A percentile compares a stretch with the other conserved stretches of the same genome.
phyloP scores from a whole-genome alignment of 2,329 filamentous ascomycete genomes.

The Aspergillus aculeatinus region DNA sequence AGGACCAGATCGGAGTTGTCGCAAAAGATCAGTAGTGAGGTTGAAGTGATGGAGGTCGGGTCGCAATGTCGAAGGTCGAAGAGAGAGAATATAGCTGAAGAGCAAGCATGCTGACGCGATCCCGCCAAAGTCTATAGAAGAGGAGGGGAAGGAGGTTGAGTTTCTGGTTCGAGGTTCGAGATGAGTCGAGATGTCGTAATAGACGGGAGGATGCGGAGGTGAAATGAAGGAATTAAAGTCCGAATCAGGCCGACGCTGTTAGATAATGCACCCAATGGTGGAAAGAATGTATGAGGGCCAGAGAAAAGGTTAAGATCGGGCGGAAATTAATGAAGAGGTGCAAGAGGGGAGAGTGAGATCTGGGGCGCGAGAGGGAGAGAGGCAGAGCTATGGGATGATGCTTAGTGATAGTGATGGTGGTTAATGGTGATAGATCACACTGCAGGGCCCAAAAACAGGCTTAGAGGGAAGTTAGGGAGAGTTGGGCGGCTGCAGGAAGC shows the following conservation, averaged over 20 bases:
- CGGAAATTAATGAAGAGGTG: conserved; percentile 1
- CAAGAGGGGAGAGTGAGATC: conserved; percentile 3
- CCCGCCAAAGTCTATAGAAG: conserved; percentile 12
- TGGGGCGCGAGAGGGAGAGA: background rate
- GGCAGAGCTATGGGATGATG: conserved; percentile 1
- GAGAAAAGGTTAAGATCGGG: conserved; percentile 1
- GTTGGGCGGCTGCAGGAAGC: conserved; percentile 9
- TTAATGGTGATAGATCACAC: conserved; percentile 8
- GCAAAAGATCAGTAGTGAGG: conserved; percentile 18
- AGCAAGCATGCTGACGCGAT: conserved; percentile 39
- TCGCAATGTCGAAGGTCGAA: conserved; percentile 24
- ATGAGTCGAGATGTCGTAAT: conserved; percentile 4
- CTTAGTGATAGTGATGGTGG: background rate
- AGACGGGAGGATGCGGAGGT: conserved; percentile 1
- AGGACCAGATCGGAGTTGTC: conserved; percentile 1
- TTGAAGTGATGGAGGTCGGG: conserved; percentile 30
- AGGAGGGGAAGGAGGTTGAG: conserved; percentile 6
- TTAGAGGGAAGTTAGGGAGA: conserved; percentile 3
- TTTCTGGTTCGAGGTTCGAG: background rate
- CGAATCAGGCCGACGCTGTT: background rate
- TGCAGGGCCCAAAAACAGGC: conserved; percentile 6
- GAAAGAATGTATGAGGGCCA: background rate
- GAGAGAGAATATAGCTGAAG: conserved; percentile 29
- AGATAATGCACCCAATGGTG: background rate
- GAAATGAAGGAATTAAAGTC: background rate